A percentile compares a stretch with the other conserved stretches of the same genome.
Conservation (phyloP, 805 yeast species). For the Wickerhamiella australiensis region DNA sequence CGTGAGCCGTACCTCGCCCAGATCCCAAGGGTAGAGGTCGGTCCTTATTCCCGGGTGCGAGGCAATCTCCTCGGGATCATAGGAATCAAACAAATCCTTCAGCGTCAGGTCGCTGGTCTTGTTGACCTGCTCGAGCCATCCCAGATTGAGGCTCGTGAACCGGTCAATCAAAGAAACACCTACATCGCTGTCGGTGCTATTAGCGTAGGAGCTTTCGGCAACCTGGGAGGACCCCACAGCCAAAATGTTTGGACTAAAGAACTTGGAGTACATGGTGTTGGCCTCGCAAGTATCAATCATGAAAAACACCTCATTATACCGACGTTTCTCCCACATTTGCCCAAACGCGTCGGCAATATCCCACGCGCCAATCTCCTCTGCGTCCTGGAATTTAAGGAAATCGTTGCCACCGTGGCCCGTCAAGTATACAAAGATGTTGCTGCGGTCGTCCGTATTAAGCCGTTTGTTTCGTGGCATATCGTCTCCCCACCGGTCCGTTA, state of each 20-base stretch:
- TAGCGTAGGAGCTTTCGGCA: slow-evolving; percentile 88
- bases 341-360: slow-evolving; percentile 96
- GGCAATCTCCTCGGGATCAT: slow-evolving; percentile 74
- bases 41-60: slow-evolving; percentile 89
- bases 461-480: slow-evolving; percentile 90
- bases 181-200: slow-evolving; percentile 86
- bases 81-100: slow-evolving; percentile 73
- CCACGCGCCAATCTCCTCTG: slow-evolving; percentile 90
- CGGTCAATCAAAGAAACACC: slow-evolving; percentile 98
- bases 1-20: slow-evolving; percentile 61
- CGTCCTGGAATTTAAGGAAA: slow-evolving; percentile 93
- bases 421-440: slow-evolving; percentile 86
- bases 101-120: slow-evolving; percentile 63
- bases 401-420: slow-evolving; percentile 99
- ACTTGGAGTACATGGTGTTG: slow-evolving; percentile 87
- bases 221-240: slow-evolving; percentile 85
- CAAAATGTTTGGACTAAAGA: slow-evolving; percentile 82
- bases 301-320: slow-evolving; percentile 90
- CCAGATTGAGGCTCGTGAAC: slow-evolving; percentile 84
- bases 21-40: slow-evolving; percentile 58
- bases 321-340: slow-evolving; percentile 90
- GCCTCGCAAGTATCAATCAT: slow-evolving; percentile 99
- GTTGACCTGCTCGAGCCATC: slow-evolving; percentile 57
- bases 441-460: slow-evolving; percentile 80
- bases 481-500: slow-evolving; percentile 92